phyloP scores from a whole-genome alignment of 805 yeast species.

The Teunomyces tritomae region DNA sequence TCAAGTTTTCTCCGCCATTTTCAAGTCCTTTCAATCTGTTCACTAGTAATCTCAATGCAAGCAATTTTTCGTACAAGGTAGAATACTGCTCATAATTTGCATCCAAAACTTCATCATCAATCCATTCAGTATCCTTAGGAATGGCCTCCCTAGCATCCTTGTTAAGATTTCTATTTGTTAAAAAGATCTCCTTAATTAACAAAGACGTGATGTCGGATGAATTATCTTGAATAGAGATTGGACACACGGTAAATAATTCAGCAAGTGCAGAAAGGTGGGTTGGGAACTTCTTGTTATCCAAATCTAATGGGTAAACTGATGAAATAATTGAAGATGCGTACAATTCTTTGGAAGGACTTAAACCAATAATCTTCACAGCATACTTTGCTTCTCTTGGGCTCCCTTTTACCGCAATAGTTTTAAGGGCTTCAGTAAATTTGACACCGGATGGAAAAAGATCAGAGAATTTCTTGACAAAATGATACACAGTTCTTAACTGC shows the following conservation, averaged over 20 bases:
- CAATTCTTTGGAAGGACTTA: constrained; percentile 42
- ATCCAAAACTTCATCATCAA: constrained; percentile 43
- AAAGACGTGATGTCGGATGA: constrained; percentile 58
- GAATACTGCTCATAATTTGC: constrained; percentile 17
- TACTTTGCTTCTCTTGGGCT: constrained; percentile 62
- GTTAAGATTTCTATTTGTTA: constrained; percentile 46
- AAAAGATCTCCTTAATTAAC: constrained; percentile 59
- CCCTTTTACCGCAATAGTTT: constrained; percentile 49
- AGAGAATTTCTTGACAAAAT: constrained; percentile 52
- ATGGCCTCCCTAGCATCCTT: constrained; percentile 22
- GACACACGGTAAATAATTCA: constrained; percentile 52
- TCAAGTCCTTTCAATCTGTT: constrained; percentile 48
- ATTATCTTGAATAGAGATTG: constrained; percentile 47
- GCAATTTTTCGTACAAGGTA: constrained; percentile 46
- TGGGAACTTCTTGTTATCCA: constrained; percentile 37
- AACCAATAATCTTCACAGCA: constrained; percentile 55
- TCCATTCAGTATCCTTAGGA: constrained; percentile 39
- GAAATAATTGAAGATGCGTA: constrained; percentile 38
- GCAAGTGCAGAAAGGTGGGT: constrained; percentile 60
- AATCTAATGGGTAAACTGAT: constrained; percentile 50
- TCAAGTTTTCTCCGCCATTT: constrained; percentile 14
- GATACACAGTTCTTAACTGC: constrained; percentile 58
- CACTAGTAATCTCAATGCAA: constrained; percentile 54
- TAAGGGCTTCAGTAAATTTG: constrained; percentile 44
- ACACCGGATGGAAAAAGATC: constrained; percentile 46